Conservation (phyloP, 257 asterid genomes). For the Gentiana macrophylla region DNA sequence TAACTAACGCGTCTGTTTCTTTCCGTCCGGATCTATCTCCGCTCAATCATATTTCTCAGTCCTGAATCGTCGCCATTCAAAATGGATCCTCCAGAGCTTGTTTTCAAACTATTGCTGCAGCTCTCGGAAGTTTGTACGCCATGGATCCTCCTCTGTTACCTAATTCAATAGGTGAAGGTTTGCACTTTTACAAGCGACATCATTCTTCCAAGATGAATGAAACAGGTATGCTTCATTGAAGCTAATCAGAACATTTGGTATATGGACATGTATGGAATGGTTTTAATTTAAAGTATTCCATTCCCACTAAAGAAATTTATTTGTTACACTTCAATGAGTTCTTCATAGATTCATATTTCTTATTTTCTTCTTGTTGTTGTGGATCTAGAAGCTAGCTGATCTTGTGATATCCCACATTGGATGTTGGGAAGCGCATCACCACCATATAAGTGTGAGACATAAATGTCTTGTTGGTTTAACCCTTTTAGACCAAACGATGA, state of each 20-base stretch:
- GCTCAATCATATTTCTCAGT: too few relatives aligned
- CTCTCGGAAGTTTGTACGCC: slow-evolving; percentile 83
- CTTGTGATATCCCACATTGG: too few relatives aligned
- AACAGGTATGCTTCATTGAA: slow-evolving; percentile 26
- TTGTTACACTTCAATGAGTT: too few relatives aligned
- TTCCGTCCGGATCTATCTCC: too few relatives aligned
- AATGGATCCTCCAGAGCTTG: slow-evolving; percentile 24
- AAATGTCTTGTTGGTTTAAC: too few relatives aligned
- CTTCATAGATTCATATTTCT: not conserved
- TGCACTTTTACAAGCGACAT: slow-evolving; percentile 57
- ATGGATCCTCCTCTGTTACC: slow-evolving; percentile 92
- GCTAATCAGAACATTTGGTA: slow-evolving; percentile 28
- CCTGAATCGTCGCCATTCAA: too few relatives aligned
- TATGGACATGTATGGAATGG: not conserved
- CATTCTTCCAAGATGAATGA: slow-evolving; percentile 25
- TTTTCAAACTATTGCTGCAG: slow-evolving; percentile 91
- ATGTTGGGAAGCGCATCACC: too few relatives aligned
- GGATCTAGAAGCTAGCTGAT: not conserved
- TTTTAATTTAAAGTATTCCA: too few relatives aligned
- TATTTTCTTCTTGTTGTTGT: not conserved
- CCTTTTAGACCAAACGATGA: too few relatives aligned
- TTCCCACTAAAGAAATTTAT: too few relatives aligned
- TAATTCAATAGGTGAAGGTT: slow-evolving; percentile 72
- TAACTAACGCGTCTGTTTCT: too few relatives aligned
- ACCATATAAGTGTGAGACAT: too few relatives aligned